Evolutionary conservation across 345 rosid species (phyloP).

Genomic region (Stellera chamaejasme): DNA sequence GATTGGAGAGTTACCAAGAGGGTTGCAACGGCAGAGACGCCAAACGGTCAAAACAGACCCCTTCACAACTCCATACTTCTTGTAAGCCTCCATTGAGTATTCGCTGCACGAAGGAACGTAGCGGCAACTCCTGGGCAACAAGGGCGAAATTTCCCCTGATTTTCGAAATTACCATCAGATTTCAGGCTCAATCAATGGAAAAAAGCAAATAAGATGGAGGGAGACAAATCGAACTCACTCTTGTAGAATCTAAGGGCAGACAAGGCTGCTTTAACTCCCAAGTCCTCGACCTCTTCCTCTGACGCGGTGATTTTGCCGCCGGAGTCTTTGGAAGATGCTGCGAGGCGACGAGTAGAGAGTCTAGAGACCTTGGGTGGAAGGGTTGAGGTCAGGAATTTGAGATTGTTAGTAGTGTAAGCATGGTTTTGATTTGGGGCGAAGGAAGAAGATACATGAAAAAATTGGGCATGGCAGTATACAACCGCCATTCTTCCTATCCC

Average conservation of each 20-base stretch:
- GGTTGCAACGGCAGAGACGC: conserved; percentile 95
- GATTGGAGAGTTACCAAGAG: conserved; percentile 58
- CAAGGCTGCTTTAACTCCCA: conserved; percentile 78
- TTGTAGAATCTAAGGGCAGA: conserved; percentile 73
- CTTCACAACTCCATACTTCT: conserved; percentile 70
- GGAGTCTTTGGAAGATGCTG: conserved; percentile 18
- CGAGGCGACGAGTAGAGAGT: conserved; percentile 13
- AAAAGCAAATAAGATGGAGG: neutral
- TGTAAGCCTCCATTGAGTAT: conserved; percentile 91
- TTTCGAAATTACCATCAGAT: conserved; percentile 8
- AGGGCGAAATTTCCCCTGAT: conserved; percentile 84
- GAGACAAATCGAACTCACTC: conserved; percentile 23
- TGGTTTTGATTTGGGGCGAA: conserved; percentile 13
- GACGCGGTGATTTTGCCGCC: conserved; percentile 28
- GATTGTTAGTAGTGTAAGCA: conserved; percentile 8
- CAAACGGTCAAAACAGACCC: conserved; percentile 67
- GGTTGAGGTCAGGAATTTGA: conserved; percentile 9
- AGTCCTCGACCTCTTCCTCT: conserved; percentile 36
- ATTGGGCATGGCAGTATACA: conserved; percentile 18
- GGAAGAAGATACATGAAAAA: neutral
- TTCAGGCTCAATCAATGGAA: neutral
- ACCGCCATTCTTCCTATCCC: conserved; percentile 33
- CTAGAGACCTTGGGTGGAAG: conserved; percentile 15
- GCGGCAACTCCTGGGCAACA: conserved; percentile 71
- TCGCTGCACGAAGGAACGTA: conserved; percentile 86